Evolutionary conservation across 176 grass and related monocot genomes (phyloP), one percentile per base, ranked within the genome.

Genomic region (Carex pumila): DNA sequence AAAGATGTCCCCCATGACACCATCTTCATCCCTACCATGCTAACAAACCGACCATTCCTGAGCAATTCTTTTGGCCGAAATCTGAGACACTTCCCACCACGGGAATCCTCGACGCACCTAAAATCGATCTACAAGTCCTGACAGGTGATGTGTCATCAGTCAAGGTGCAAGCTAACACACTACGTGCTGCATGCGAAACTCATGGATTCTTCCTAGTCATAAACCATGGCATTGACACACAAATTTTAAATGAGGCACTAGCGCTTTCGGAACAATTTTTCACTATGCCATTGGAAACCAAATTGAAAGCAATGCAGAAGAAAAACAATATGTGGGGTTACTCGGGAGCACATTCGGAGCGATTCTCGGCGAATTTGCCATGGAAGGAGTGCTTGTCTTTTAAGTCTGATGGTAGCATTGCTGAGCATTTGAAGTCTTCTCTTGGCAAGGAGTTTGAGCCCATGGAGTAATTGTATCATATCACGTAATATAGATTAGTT

Each of bases 321-420:
- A 84, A 89, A 21, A 88, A 87, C 3, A 78, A 66, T 77, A 25
- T 94, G 53, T 54, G 68, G 84, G 92, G 94, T 7, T 97, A 88
- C 81, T 64, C 94, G 30, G 54, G 80, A 12, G 90, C 90, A 6
- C 94, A 97, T 85, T 60, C 81, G 0, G 88, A 94, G 66, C 92
- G 92, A 18, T 97, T 97, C 70, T 41, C 85, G 21, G 37, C 60
- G 50, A 91, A 92, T 17, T 90, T 97, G 0, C 94, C 94, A 0
- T 97, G 94, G 94, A 97, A 97, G 88, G 94, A 92, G 78, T 90
- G 89, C 39, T 82, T 97, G 25, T 94, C 94, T 60, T 94, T 97
- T 25, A 71, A 36, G 36, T 85, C 92, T 49, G 43, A 61, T 12
- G 21, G 57, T 9, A 2, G 21, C 52, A 84, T 92, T 82, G 84